Evolutionary conservation across 2,329 filamentous ascomycete genomes (phyloP).

Genomic region (Alternaria sp.): DNA sequence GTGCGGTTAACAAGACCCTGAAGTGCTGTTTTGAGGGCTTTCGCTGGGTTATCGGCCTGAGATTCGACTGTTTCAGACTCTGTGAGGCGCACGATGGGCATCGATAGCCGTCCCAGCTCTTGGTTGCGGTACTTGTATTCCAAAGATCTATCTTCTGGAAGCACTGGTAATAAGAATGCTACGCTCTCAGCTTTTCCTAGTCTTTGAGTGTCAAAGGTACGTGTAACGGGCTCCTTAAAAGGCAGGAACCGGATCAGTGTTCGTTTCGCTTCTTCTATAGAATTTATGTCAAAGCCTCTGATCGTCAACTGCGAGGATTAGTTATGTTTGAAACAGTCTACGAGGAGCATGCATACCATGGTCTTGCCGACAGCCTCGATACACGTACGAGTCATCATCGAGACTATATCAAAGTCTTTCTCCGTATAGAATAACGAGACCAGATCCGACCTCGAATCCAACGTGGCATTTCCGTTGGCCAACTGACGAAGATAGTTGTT

Average conservation of each 20-base stretch:
- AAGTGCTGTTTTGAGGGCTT: slow-evolving; percentile 2
- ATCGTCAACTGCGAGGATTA: slow-evolving; percentile 38
- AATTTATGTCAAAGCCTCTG: slow-evolving; percentile 33
- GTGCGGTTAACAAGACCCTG: slow-evolving; percentile 11
- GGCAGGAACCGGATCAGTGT: slow-evolving; percentile 41
- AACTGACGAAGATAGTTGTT: slow-evolving; percentile 34
- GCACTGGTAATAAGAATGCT: slow-evolving; percentile 30
- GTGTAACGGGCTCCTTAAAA: slow-evolving; percentile 21
- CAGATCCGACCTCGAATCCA: slow-evolving; percentile 15
- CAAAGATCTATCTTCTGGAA: slow-evolving; percentile 32
- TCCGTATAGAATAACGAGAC: slow-evolving; percentile 24
- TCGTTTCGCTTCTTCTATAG: slow-evolving; percentile 42
- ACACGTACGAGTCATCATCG: slow-evolving; percentile 35
- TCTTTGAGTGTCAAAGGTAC: slow-evolving; percentile 32
- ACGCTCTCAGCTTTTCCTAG: slow-evolving; percentile 23
- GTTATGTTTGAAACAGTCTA: not conserved
- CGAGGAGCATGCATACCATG: slow-evolving; percentile 25
- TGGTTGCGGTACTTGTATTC: slow-evolving; percentile 32
- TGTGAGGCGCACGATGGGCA: slow-evolving; percentile 22
- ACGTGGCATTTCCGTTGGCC: slow-evolving; percentile 7
- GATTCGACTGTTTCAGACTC: slow-evolving; percentile 5
- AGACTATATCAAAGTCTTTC: slow-evolving; percentile 29
- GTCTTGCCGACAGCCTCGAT: slow-evolving; percentile 29
- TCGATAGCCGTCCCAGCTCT: slow-evolving; percentile 40
- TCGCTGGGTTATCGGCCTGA: slow-evolving; percentile 1